These are phyloP conservation scores for Hyphodiscus sp. DNA, from an alignment of 2,329 filamentous ascomycete species.

Conservation along the genomic window DNA sequence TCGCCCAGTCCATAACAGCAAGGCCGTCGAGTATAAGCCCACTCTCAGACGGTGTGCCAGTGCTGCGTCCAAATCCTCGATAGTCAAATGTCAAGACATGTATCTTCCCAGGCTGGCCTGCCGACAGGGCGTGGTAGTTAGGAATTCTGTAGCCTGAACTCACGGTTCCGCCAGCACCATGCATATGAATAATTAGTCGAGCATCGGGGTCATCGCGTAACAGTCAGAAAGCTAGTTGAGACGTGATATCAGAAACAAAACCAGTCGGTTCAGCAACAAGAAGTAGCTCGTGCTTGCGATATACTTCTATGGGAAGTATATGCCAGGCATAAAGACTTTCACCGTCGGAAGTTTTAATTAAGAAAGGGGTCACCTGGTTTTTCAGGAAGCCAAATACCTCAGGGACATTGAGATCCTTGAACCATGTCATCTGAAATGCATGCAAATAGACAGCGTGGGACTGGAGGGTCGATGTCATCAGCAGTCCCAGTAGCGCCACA, in stretches of 20 bases:
- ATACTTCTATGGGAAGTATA: constrained; percentile 70
- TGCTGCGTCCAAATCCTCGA: constrained; percentile 76
- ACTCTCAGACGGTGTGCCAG: constrained; percentile 66
- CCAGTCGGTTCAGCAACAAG: constrained; percentile 41
- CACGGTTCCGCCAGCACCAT: constrained; percentile 40
- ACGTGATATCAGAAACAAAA: constrained; percentile 8
- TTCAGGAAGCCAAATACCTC: constrained; percentile 69
- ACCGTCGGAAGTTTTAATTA: constrained; percentile 63
- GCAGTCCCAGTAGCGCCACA: neutral
- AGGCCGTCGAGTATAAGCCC: constrained; percentile 77
- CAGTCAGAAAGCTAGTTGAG: constrained; percentile 45
- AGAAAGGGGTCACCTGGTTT: constrained; percentile 83
- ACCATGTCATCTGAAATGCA: constrained; percentile 64
- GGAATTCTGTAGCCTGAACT: constrained; percentile 69
- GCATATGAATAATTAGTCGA: constrained; percentile 45
- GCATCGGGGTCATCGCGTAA: constrained; percentile 56
- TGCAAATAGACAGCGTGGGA: constrained; percentile 69
- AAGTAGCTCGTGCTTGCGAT: constrained; percentile 59
- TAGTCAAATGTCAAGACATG: constrained; percentile 85
- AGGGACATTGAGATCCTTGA: constrained; percentile 66
- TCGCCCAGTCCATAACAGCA: constrained; percentile 64
- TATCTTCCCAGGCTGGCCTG: constrained; percentile 57
- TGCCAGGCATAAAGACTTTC: constrained; percentile 84
- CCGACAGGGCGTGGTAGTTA: constrained; percentile 69
- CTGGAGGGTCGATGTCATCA: constrained; percentile 34